These are phyloP conservation scores for Aciculoconidium aculeatum DNA, from an alignment of 805 yeast genomes.

Conservation along the genomic window DNA sequence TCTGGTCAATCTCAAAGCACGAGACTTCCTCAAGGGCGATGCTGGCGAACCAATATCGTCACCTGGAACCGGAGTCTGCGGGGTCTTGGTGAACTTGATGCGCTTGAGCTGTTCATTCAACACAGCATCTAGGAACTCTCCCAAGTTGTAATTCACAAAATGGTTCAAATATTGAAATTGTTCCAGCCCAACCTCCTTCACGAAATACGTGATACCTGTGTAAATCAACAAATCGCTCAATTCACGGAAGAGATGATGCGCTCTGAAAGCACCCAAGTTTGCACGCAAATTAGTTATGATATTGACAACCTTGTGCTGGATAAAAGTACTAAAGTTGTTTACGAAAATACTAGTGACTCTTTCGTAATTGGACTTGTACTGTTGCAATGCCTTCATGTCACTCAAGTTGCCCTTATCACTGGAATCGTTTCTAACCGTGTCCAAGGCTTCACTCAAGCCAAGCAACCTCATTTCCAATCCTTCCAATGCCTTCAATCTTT, in stretches of 20 bases:
- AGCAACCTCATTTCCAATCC: conserved; percentile 49
- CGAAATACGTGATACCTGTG: conserved; percentile 35
- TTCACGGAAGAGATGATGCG: conserved; percentile 16
- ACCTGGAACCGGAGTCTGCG: conserved; percentile 4
- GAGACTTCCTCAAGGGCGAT: conserved; percentile 18
- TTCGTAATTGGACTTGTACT: conserved; percentile 58
- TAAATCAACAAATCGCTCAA: conserved; percentile 25
- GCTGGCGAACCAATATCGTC: conserved; percentile 11
- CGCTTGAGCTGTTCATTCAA: conserved; percentile 17
- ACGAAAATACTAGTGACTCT: conserved; percentile 47
- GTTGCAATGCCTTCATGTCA: conserved; percentile 66
- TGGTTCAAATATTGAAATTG: conserved; percentile 44
- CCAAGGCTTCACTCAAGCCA: conserved; percentile 58
- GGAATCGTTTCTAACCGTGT: conserved; percentile 47
- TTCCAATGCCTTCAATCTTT: conserved; percentile 37
- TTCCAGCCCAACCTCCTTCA: conserved; percentile 49
- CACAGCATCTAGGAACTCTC: conserved; percentile 23
- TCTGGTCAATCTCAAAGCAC: conserved; percentile 24
- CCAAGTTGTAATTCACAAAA: conserved; percentile 28
- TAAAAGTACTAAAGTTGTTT: conserved; percentile 36
- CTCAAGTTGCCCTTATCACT: conserved; percentile 43
- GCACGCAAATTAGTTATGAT: conserved; percentile 36
- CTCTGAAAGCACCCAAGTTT: conserved; percentile 20
- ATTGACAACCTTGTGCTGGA: conserved; percentile 26
- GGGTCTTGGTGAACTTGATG: conserved; percentile 8